Evolutionary conservation across 192 early-diverging fungal genomes (phyloP).

Genomic region (Rhizophagus clarus): DNA sequence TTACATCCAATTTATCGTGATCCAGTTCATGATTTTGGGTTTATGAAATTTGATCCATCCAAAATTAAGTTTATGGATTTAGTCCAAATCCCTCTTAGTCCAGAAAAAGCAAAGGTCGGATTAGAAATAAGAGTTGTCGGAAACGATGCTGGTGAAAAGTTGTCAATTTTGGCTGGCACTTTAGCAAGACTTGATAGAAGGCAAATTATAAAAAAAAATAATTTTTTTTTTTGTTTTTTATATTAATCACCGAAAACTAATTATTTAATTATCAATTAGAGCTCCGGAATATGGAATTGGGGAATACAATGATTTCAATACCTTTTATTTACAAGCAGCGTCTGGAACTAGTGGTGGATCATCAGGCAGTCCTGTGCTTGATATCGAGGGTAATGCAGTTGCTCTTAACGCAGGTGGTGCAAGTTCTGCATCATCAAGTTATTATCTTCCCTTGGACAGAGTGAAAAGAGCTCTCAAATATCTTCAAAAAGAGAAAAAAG

Average conservation of each 20-base stretch:
- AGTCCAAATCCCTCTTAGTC: slow-evolving; percentile 65
- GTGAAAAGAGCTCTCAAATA: slow-evolving; percentile 64
- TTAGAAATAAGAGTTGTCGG: slow-evolving; percentile 79
- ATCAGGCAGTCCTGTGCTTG: slow-evolving; percentile 77
- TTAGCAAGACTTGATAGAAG: slow-evolving; percentile 72
- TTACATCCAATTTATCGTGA: slow-evolving; percentile 76
- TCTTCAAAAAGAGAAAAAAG: slow-evolving; percentile 54
- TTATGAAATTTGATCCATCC: slow-evolving; percentile 71
- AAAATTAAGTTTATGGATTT: slow-evolving; percentile 72
- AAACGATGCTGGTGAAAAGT: slow-evolving; percentile 80
- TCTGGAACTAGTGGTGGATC: slow-evolving; percentile 76
- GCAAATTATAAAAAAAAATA: slow-evolving; percentile 24
- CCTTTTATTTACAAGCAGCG: slow-evolving; percentile 79
- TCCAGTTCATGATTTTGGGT: slow-evolving; percentile 85
- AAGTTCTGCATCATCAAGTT: slow-evolving; percentile 68
- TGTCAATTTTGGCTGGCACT: slow-evolving; percentile 74
- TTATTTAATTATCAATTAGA: slow-evolving; percentile 35
- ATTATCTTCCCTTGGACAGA: slow-evolving; percentile 77
- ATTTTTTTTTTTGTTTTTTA: neutral
- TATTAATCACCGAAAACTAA: neutral
- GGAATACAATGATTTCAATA: slow-evolving; percentile 81
- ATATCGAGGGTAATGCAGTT: slow-evolving; percentile 75
- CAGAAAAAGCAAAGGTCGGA: slow-evolving; percentile 71
- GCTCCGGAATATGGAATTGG: slow-evolving; percentile 69
- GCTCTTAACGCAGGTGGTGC: slow-evolving; percentile 76